Evolutionary conservation across 345 rosid species (phyloP), one percentile per base, ranked within the genome.

Genomic region (Psidium guajava): DNA sequence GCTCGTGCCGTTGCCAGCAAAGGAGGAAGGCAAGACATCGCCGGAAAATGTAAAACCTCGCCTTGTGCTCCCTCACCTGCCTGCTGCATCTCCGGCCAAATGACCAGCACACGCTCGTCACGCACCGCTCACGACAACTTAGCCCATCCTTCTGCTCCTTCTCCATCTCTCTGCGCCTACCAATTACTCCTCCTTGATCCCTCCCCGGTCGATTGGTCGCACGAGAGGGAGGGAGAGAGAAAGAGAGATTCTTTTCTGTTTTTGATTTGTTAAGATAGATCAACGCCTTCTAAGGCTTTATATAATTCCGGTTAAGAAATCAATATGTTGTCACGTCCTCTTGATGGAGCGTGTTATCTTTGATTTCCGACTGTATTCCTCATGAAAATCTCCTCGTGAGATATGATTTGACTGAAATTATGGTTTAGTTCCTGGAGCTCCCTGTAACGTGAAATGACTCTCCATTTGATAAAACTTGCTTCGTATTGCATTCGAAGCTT

Each of bases 21-120:
- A 94, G 82, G 32, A 94, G 90, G 91, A 94, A 92, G 69, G 86
- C 57, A 59, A 94, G 86, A 84, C 96, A 94, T n/a, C 96, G 90
- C 51, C 96, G 84, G 82, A 94, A 89, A 77, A 94, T 94, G 88
- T 94, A 94, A 87, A 94, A 94, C 83, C 90, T 90, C 2, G 94
- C 93, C 84, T 92, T 84, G 24, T 91, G 92, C 82, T 94, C 95
- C 91, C 91, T 90, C 86, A 92, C 92, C 28, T 89, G 83, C 81
- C 87, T 64, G 84, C 90, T 74, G 90, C 94, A 93, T 87, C 88
- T 87, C 85, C 83, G 77, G 77, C 77, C 24, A 18, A 92, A 90
- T 44, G 90, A 89, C 83, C 86, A 85, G 87, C 92, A 92, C 10
- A 92, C 89, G 36, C 84, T 88, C 6, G 82, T 81, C 87, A 89